Evolutionary conservation across 306 rosid genomes (phyloP), one percentile per base, ranked within the genome.

Genomic region (Prunus campanulata): DNA sequence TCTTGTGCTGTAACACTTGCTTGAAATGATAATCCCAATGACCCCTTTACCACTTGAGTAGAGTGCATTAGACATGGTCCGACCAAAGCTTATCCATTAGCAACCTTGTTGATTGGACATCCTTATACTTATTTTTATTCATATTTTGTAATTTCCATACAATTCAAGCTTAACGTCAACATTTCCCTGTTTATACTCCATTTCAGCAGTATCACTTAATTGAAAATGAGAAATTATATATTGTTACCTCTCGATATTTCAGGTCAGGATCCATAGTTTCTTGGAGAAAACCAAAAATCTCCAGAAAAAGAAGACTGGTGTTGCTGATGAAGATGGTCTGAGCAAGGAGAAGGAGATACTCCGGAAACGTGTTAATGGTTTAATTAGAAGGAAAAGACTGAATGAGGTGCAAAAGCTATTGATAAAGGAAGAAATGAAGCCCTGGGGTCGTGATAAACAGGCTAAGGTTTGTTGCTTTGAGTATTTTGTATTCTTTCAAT

Each of bases 391-490:
- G 64, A 88, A 79, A 83, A 79, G 84, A 78, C 65, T 90, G 76
- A 86, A 71, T 48, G 86, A 84, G 68, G 91, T 79, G 54, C 96
- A 88, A 82, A 79, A 79, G 75, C 80, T 90, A 62, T 63, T 92
- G 89, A 82, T 81, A 61, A 88, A 84, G 62, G 91, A 90, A 77
- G 91, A 84, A 47, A 84, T 83, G 79, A 81, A 74, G 72, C 84
- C 93, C 50, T 92, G 97, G 97, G 87, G 87, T 75, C 88, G 96
- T 66, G 96, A 79, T 82, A 83, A 82, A 51, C 97, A 90, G 80
- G 93, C 96, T 50, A 92, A 90, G 97, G 97, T 90, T 81, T 44
- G 85, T 78, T 57, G 57, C 61, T 20, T 18, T 64, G 60, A 25
- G 22, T 35, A 51, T 51, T 5, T 77, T 56, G n/a, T 64, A 9